Percentiles rank a stretch among this genome's conserved stretches.
phyloP scores from a whole-genome alignment of 805 yeast species.

The Yamadazyma phyllophila region DNA sequence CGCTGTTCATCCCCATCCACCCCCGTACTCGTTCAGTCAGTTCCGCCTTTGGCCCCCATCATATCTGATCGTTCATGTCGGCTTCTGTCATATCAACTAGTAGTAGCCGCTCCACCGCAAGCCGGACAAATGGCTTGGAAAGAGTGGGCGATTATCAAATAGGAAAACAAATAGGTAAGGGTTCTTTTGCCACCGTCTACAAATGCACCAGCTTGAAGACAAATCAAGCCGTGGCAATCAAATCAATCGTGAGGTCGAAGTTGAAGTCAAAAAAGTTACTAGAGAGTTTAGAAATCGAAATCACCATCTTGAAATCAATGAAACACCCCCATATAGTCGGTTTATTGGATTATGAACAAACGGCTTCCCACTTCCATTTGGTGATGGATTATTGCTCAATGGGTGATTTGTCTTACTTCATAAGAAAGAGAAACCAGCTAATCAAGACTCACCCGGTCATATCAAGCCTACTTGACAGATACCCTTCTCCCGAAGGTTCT shows the following conservation, averaged over 20 bases:
- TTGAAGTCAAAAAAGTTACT: constrained; percentile 81
- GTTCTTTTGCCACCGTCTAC: constrained; percentile 94
- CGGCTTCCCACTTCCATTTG: constrained; percentile 75
- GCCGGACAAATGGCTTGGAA: background rate
- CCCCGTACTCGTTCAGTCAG: background rate
- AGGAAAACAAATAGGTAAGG: constrained; percentile 90
- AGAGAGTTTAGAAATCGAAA: constrained; percentile 91
- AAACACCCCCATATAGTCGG: constrained; percentile 93
- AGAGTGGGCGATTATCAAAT: constrained; percentile 50
- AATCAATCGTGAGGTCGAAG: constrained; percentile 79
- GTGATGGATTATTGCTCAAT: constrained; percentile 96
- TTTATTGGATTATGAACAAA: constrained; percentile 76
- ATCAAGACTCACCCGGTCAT: constrained; percentile 75
- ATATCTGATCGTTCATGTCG: constrained; percentile 2
- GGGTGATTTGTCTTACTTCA: constrained; percentile 89
- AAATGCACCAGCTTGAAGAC: constrained; percentile 64
- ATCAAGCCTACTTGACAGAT: constrained; percentile 69
- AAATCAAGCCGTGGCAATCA: constrained; percentile 75
- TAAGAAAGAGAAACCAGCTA: constrained; percentile 70
- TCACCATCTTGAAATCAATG: constrained; percentile 80
- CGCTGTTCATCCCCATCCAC: background rate
- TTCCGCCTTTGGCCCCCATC: background rate
- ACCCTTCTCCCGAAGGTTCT: constrained; percentile 75
- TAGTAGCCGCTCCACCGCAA: background rate
- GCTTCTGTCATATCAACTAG: constrained; percentile 6